Evolutionary conservation across 2,329 filamentous ascomycete species (phyloP), one percentile per base, ranked within the genome.

Genomic region (Epichloe gansuensis): DNA sequence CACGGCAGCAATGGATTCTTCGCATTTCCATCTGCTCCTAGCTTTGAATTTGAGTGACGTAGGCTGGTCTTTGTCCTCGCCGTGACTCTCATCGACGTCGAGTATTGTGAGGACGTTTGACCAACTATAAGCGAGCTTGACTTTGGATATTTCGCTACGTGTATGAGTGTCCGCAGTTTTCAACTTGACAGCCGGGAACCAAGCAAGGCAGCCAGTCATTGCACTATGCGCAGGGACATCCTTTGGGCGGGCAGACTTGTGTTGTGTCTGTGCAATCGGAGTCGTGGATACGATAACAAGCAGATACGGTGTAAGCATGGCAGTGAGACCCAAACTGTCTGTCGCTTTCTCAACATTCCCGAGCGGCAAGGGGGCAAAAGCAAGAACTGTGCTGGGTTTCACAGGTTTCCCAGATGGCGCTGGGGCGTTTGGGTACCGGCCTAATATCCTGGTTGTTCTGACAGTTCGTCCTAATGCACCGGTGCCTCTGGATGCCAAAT

Each of bases 221-320:
- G 91, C 84, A 63, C 90, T 88, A 65, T 98, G 91, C 1, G 88
- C 87, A 31, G 83, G 83, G 9, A 97, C 82, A 58, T 97, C 91
- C 64, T 94, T 97, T 4, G 93, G 91, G 28, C 93, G 78, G 2
- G 89, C 82, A 21, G 89, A 84, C 69, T 98, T 98, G 68, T 96
- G 88, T 64, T 98, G 93, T 1, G 93, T 98, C 66, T 96, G 91
- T 4, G 94, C 93, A 38, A 97, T 79, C 0, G 93, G 93, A 0
- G 91, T 98, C 0, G 93, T 98, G 0, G 94, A 98, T 12, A 98
- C 93, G 60, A 98, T 91, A 39, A 98, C 93, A 41, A 98, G 75
- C 4, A 98, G 74, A 67, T 98, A 97, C 0, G 93, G 93, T 0
- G 93, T 98, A 53, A 98, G 75, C 77, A 98, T 90, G 5, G 94